phyloP scores from a whole-genome alignment of 371 early-diverging fungal species.

The Zancudomyces culisetae region DNA sequence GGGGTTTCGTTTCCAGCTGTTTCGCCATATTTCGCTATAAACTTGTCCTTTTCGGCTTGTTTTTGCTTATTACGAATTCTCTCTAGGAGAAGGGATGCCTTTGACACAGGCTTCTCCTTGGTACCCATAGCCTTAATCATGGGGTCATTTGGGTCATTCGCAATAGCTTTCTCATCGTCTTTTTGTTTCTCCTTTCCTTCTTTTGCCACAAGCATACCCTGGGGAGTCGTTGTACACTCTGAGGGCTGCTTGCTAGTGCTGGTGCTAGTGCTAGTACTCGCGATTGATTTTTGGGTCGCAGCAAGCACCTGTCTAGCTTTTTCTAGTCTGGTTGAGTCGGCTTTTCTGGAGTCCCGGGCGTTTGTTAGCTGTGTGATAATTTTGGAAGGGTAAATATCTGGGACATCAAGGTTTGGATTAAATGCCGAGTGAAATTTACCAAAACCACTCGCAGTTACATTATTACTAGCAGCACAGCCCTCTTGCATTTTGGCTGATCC shows the following conservation, averaged over 20 bases:
- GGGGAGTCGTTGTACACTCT: too few species aligned
- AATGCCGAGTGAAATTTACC: neutral
- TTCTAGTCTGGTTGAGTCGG: neutral
- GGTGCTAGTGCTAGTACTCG: neutral
- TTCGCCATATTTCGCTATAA: neutral
- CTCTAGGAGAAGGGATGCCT: conserved; percentile 13
- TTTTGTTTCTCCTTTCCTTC: neutral
- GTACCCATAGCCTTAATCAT: neutral
- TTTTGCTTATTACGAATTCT: conserved; percentile 21
- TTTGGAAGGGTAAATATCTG: neutral
- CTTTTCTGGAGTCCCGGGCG: neutral
- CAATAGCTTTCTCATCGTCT: neutral
- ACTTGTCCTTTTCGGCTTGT: conserved; percentile 7
- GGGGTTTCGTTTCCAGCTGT: conserved; percentile 2
- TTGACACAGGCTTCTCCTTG: conserved; percentile 3
- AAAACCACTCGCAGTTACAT: neutral
- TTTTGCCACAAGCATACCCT: neutral
- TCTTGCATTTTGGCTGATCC: neutral
- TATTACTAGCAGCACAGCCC: neutral
- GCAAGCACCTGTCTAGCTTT: neutral
- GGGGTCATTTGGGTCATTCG: neutral
- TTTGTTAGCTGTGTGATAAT: neutral
- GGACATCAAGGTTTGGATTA: neutral
- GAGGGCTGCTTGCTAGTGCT: too few species aligned
- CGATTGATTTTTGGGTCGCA: neutral